These are phyloP conservation scores for Botryotinia narcissicola DNA, from an alignment of 2,329 filamentous ascomycete species.

Conservation along the genomic window DNA sequence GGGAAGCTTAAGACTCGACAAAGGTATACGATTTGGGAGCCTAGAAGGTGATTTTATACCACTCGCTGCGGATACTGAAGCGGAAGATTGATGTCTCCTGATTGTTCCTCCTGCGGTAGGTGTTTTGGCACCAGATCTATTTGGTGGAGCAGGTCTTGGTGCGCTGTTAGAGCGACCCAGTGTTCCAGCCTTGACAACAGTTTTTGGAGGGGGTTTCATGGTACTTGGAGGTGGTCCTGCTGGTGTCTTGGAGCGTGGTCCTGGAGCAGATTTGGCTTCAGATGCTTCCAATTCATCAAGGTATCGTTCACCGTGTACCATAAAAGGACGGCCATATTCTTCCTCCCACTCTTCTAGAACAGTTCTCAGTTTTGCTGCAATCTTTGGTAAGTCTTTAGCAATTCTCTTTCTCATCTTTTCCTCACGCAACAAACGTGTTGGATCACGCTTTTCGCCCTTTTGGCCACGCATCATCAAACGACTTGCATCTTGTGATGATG, in stretches of 20 bases:
- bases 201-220: constrained; percentile 25
- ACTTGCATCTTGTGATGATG: constrained; percentile 92
- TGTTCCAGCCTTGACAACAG: constrained; percentile 30
- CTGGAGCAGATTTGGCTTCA: constrained; percentile 56
- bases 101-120: constrained; percentile 46
- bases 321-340: constrained; percentile 88
- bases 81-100: constrained; percentile 33
- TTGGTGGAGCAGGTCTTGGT: constrained; percentile 31
- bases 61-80: constrained; percentile 16
- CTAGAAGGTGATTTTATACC: constrained; percentile 58
- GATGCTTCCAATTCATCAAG: constrained; percentile 75
- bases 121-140: constrained; percentile 48
- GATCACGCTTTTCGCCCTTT: constrained; percentile 92
- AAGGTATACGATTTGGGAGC: constrained; percentile 66
- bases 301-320: constrained; percentile 89
- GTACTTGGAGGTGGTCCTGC: constrained; percentile 56
- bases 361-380: constrained; percentile 79
- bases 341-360: constrained; percentile 86
- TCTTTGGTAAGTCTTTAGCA: constrained; percentile 89
- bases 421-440: constrained; percentile 86
- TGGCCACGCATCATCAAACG: constrained; percentile 86
- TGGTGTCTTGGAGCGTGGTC: constrained; percentile 73
- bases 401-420: constrained; percentile 99
- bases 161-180: constrained; percentile 35
- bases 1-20: constrained; percentile 66